Percentiles rank a stretch among this genome's conserved stretches.
phyloP scores from a whole-genome alignment of 768 basidiomycete species.

The Kwoniella sp. region DNA sequence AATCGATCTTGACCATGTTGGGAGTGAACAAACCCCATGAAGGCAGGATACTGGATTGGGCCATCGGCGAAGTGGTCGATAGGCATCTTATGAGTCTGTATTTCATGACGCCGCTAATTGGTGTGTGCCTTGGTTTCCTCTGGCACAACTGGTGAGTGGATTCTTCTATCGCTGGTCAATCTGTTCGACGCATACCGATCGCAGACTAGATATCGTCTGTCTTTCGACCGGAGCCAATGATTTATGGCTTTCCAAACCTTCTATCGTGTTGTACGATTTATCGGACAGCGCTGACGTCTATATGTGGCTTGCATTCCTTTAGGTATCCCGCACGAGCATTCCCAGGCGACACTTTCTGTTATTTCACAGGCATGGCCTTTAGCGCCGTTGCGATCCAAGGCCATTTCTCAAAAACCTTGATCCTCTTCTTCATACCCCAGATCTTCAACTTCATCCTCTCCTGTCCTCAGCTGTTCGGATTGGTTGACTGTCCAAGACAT shows the following conservation, averaged over 20 bases:
- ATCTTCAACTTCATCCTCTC: slow-evolving; percentile 96
- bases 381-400: slow-evolving; percentile 96
- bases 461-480: slow-evolving; percentile 88
- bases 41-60: slow-evolving; percentile 45
- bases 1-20: slow-evolving; percentile 24
- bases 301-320: slow-evolving; percentile 1
- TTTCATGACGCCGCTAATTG: slow-evolving; percentile 93
- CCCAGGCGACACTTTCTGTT: slow-evolving; percentile 96
- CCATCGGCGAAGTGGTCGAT: slow-evolving; percentile 71
- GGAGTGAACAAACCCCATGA: slow-evolving; percentile 44
- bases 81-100: slow-evolving; percentile 94
- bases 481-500: slow-evolving; percentile 92
- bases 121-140: slow-evolving; percentile 83
- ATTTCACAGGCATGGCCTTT: slow-evolving; percentile 98
- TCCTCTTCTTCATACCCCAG: slow-evolving; percentile 96
- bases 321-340: slow-evolving; percentile 97
- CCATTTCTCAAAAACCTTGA: slow-evolving; percentile 93
- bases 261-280: too few relatives aligned
- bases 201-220: too few relatives aligned
- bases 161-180: background rate
- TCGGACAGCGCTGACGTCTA: too few relatives aligned
- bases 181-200: background rate
- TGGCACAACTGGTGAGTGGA: slow-evolving; percentile 88
- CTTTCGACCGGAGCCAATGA: too few relatives aligned
- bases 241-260: too few relatives aligned